phyloP scores from a whole-genome alignment of 352 stramenopile species.

The Phytophthora sansomeana region DNA sequence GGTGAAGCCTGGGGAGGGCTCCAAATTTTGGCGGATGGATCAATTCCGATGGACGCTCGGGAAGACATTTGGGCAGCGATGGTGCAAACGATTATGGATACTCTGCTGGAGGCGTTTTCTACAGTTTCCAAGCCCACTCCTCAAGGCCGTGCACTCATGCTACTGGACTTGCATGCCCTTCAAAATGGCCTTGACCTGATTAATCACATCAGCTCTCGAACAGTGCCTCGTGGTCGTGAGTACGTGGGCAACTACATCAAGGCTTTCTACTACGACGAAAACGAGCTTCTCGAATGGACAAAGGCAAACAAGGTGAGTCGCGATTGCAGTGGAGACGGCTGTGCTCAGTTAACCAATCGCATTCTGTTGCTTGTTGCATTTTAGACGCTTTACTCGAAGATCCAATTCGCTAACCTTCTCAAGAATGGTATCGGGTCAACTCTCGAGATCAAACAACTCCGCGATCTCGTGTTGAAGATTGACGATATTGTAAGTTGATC shows the following conservation, averaged over 20 bases:
- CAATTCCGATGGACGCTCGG: conserved; percentile 69
- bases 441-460: conserved; percentile 61
- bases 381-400: conserved; percentile 67
- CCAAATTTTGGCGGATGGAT: conserved; percentile 71
- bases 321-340: not conserved
- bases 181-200: conserved; percentile 85
- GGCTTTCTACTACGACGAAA: conserved; percentile 90
- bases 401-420: conserved; percentile 68
- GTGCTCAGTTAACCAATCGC: not conserved
- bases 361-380: conserved; percentile 20
- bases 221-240: conserved; percentile 57
- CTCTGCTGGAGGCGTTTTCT: conserved; percentile 93
- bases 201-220: conserved; percentile 71
- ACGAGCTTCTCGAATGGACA: conserved; percentile 88
- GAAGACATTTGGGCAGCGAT: conserved; percentile 86
- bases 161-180: conserved; percentile 95
- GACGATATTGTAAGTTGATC: conserved; percentile 59
- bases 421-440: conserved; percentile 69
- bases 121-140: conserved; percentile 91
- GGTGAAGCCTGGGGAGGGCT: conserved; percentile 80
- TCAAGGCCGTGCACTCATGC: conserved; percentile 96
- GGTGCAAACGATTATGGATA: conserved; percentile 89
- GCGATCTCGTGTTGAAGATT: conserved; percentile 69
- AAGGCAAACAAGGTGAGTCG: conserved; percentile 67
- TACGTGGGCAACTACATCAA: conserved; percentile 90